A percentile compares a stretch with the other conserved stretches of the same genome.
Conservation (phyloP, 2,329 filamentous ascomycete species). For the Fusarium sp. region DNA sequence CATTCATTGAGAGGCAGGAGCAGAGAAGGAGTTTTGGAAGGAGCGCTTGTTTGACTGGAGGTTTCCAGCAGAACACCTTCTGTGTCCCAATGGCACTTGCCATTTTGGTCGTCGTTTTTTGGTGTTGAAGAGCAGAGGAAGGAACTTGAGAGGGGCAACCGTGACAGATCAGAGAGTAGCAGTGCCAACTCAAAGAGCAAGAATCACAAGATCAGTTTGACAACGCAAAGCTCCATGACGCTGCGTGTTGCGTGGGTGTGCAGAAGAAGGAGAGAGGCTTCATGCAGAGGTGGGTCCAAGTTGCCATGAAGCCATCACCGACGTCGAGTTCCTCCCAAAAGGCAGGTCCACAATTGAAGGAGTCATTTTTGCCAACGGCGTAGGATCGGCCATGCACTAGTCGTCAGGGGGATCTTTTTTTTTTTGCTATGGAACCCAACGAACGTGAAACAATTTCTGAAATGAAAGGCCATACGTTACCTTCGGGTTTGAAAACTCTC, state of each 20-base stretch:
- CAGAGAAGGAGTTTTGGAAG: neutral
- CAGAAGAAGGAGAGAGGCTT: neutral
- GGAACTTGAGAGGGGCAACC: neutral
- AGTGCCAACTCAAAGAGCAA: neutral
- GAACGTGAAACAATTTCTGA: slow-evolving; percentile 3
- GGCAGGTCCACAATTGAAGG: slow-evolving; percentile 7
- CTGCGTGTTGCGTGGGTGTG: neutral
- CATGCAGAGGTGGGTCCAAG: neutral
- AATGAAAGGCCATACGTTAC: slow-evolving; percentile 6
- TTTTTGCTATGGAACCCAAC: neutral
- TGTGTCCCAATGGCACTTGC: slow-evolving; percentile 4
- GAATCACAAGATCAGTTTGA: neutral
- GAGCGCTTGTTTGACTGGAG: neutral
- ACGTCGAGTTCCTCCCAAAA: neutral
- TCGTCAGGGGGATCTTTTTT: neutral
- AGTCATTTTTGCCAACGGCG: slow-evolving; percentile 7
- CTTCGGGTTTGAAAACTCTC: neutral
- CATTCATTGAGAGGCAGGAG: neutral
- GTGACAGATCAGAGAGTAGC: neutral
- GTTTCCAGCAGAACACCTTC: neutral
- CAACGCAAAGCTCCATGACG: neutral
- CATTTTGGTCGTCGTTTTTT: neutral
- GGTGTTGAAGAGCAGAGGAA: neutral
- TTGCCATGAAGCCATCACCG: slow-evolving; percentile 18
- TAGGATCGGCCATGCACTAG: slow-evolving; percentile 16